phyloP scores from a whole-genome alignment of 2,329 filamentous ascomycete species.

The Fusarium poae region DNA sequence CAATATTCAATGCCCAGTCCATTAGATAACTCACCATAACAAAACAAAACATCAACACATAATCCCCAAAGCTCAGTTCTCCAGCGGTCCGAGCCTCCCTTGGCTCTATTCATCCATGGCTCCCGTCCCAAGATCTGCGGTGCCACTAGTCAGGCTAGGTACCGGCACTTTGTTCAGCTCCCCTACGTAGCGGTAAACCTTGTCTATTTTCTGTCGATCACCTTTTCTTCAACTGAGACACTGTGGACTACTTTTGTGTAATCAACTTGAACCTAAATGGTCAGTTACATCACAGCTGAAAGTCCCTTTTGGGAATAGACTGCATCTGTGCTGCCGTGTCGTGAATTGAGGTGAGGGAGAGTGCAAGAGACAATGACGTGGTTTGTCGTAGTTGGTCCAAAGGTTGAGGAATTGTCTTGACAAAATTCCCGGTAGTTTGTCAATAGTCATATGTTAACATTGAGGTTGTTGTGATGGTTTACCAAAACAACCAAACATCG shows the following conservation, averaged over 20 bases:
- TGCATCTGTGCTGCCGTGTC: conserved; percentile 11
- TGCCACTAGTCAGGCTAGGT: not conserved
- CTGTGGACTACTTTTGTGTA: conserved; percentile 5
- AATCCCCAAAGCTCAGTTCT: not conserved
- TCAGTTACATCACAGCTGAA: conserved; percentile 30
- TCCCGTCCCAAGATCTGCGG: not conserved
- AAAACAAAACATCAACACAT: not conserved
- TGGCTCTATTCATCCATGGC: not conserved
- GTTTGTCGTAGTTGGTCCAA: conserved; percentile 9
- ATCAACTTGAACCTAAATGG: conserved; percentile 15
- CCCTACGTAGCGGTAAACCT: not conserved
- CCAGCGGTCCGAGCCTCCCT: conserved; percentile 21
- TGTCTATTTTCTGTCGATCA: conserved; percentile 2
- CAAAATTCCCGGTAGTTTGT: not conserved
- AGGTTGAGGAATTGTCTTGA: not conserved
- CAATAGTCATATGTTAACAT: not conserved
- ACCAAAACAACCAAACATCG: not conserved
- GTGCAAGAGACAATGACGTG: conserved; percentile 33
- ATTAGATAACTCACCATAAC: not conserved
- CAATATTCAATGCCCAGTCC: not conserved
- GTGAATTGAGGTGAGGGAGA: conserved; percentile 3
- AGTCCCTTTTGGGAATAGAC: conserved; percentile 31
- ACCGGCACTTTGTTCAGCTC: conserved; percentile 20
- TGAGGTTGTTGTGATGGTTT: not conserved
- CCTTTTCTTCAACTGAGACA: conserved; percentile 27